Evolutionary conservation across 108 stramenopile species (phyloP), one percentile per base, ranked within the genome.

Genomic region (Pseudonitzschia pungens): DNA sequence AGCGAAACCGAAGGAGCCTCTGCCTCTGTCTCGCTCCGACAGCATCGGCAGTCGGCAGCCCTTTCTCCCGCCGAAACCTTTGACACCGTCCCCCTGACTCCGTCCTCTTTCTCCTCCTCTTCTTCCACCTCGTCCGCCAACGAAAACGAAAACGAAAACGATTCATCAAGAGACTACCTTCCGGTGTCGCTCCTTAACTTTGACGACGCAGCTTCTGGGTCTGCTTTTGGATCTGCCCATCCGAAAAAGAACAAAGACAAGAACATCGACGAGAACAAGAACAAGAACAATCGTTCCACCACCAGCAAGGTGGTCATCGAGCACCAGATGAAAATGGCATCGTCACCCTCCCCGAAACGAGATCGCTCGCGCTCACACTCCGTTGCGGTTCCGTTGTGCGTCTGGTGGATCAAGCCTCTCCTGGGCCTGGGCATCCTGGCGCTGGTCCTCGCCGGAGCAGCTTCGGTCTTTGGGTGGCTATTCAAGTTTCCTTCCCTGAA

Each of bases 401-500:
- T 60, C 11, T 62, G 45, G 45, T 48, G 45, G 45, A 18, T 62
- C 14, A 62, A 62, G 20, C 21, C 60, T 5, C 12, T 62, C 9
- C 32, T 62, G 1, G n/a, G n/a, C n/a, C 14, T 58, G 9, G n/a
- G 12, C 27, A 27, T 53, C 51, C 26, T 69, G 14, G 33, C 41
- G 0, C 14, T 29, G n/a, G 15, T 62, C 8, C 5, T 33, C 0
- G 65, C 54, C n/a, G 65, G 22, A 24, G 62, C 48, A 1, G 33
- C 63, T 31, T 65, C 75, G 4, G 66, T 65, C 0, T 69, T 18
- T 36, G 66, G 68, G 28, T 83, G 77, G 77, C 26, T 79, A 3
- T 67, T 67, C 56, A 22, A 69, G 56, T 80, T 84, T 40, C 83
- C 83, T 8, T 76, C 75, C 22, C 71, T 84, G 5, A 73, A 76